Conservation (phyloP, 441 rosid genomes). For the Populus hybrid region DNA sequence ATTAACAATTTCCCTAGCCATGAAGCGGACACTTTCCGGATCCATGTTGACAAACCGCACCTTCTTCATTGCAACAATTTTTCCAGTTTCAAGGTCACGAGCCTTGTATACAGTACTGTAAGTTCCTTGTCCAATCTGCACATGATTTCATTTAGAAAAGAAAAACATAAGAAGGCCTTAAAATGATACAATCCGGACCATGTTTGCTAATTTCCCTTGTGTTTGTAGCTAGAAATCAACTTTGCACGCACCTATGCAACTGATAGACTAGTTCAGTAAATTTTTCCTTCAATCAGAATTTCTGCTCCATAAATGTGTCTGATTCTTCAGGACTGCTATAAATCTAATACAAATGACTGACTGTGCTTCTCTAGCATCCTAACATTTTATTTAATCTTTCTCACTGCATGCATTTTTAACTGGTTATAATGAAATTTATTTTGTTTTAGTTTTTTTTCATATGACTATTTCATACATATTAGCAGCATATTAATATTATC, state of each 20-base stretch:
- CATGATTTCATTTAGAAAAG: neutral
- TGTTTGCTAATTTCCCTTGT: neutral
- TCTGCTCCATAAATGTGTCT: neutral
- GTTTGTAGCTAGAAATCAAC: neutral
- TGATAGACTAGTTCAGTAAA: neutral
- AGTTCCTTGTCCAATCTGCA: slow-evolving; percentile 98
- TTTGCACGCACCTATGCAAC: neutral
- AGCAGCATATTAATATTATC: neutral
- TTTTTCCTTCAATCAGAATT: neutral
- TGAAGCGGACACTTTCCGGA: slow-evolving; percentile 92
- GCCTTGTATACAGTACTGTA: slow-evolving; percentile 91
- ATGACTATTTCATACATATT: neutral
- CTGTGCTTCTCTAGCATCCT: neutral
- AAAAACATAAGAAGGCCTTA: neutral
- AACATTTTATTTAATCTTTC: neutral
- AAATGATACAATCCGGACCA: neutral
- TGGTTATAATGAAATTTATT: neutral
- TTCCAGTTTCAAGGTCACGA: slow-evolving; percentile 64
- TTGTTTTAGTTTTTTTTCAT: neutral
- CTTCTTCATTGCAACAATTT: slow-evolving; percentile 92
- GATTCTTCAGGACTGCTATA: neutral
- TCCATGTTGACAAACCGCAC: slow-evolving; percentile 90
- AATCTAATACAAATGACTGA: neutral
- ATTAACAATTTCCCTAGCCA: slow-evolving; percentile 91
- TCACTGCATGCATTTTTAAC: neutral